These are phyloP conservation scores for Penicillium sp. DNA, from an alignment of 2,329 filamentous ascomycete species.

Conservation along the genomic window DNA sequence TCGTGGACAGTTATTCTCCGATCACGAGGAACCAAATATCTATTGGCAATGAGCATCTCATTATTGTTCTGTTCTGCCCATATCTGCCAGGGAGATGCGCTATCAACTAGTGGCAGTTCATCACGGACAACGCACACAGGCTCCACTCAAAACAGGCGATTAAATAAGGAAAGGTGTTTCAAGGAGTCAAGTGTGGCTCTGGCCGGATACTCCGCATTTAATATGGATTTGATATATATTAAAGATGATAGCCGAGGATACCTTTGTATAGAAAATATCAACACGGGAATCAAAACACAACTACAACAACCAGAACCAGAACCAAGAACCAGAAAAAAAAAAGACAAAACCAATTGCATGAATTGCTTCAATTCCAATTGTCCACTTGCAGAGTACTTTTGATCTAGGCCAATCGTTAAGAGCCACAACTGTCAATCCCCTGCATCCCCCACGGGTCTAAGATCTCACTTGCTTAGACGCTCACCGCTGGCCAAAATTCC, in stretches of 20 bases:
- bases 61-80: neutral
- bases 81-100: neutral
- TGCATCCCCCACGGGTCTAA: slow-evolving; percentile 13
- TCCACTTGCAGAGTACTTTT: neutral
- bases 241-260: neutral
- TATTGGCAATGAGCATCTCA: slow-evolving; percentile 4
- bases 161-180: neutral
- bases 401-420: slow-evolving; percentile 8
- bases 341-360: neutral
- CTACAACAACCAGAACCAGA: neutral
- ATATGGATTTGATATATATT: neutral
- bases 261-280: neutral
- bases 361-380: neutral
- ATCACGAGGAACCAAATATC: slow-evolving; percentile 15
- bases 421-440: slow-evolving; percentile 14
- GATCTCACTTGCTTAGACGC: slow-evolving; percentile 23
- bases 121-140: slow-evolving; percentile 8
- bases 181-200: neutral
- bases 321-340: too few species aligned
- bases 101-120: slow-evolving; percentile 2
- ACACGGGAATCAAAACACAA: too few species aligned
- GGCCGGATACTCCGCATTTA: neutral
- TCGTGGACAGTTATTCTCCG: slow-evolving; percentile 25
- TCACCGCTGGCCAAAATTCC: slow-evolving; percentile 35
- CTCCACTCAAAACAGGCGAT: neutral